Conservation (phyloP, 805 yeast species). For the Lachancea mirantina region DNA sequence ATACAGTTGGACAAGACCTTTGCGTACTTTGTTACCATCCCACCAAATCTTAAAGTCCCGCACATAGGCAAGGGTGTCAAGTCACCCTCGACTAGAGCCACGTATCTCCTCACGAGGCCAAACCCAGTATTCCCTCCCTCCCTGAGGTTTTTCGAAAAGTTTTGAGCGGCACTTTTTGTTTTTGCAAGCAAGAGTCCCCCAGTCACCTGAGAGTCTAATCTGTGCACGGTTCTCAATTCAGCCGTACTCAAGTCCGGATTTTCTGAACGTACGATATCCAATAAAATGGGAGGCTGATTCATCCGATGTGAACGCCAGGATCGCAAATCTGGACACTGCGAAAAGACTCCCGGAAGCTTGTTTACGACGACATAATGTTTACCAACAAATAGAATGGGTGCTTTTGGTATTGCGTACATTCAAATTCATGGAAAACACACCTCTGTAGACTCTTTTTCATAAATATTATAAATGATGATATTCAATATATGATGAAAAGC, state of each 20-base stretch:
- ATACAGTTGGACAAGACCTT: slow-evolving; percentile 18
- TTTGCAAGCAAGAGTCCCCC: slow-evolving; percentile 37
- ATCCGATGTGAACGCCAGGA: slow-evolving; percentile 9
- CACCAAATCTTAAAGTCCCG: slow-evolving; percentile 12
- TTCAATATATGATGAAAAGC: too few species aligned
- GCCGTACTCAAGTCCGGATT: slow-evolving; percentile 1
- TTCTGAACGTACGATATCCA: slow-evolving; percentile 15
- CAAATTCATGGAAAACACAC: too few species aligned
- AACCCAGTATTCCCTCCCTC: slow-evolving; percentile 34
- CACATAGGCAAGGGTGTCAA: slow-evolving; percentile 2
- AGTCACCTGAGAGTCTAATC: slow-evolving; percentile 35
- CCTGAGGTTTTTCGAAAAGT: slow-evolving; percentile 29
- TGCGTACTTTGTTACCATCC: slow-evolving; percentile 16
- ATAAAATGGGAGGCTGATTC: slow-evolving; percentile 12
- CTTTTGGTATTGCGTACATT: neutral
- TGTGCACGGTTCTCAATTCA: slow-evolving; percentile 29
- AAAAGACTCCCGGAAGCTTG: slow-evolving; percentile 32
- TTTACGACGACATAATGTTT: slow-evolving; percentile 29
- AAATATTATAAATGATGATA: too few species aligned
- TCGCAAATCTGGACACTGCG: slow-evolving; percentile 28
- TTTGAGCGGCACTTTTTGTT: slow-evolving; percentile 27
- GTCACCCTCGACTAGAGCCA: slow-evolving; percentile 22
- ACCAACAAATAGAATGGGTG: slow-evolving; percentile 3
- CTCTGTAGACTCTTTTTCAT: too few species aligned
- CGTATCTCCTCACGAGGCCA: slow-evolving; percentile 31